Evolutionary conservation across 2,329 filamentous ascomycete species (phyloP), one percentile per base, ranked within the genome.

Genomic region (Pseudocercospora cruenta): DNA sequence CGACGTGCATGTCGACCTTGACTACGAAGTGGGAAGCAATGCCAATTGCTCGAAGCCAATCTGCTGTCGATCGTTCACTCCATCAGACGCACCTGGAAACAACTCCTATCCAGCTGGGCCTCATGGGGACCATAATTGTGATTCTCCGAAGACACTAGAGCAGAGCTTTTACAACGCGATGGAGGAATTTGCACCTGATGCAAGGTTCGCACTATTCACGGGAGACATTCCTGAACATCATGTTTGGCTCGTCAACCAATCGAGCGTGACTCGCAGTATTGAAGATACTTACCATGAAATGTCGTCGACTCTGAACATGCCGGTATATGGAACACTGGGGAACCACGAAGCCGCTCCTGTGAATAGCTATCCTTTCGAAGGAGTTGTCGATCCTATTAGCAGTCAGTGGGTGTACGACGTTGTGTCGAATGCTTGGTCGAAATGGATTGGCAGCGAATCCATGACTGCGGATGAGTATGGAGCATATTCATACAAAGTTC

Each of bases 1-100:
- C 12, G 87, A 89, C 68, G 85, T 87, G 49, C 87, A 88, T 65
- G 78, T 88, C 61, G 86, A 89, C 68, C 82, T 81, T 5, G 78
- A 81, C 10, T 89, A 89, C 72, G 80, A 81, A 24, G 75, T 80
- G 1, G 87, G 86, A 0, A 80, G 84, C 6, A 87, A 81, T 71
- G 80, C 83, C 22, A 80, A 86, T 66, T 89, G 87, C 75, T 81
- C 81, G 28, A 86, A 87, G 73, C 85, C 85, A 1, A 85, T 88
- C 63, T 89, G 87, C 75, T 89, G 87, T 76, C 82, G 86, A 72
- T 75, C 81, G 1, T 87, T 85, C 69, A 81, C 80, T 0, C 72
- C 80, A 1, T 75, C 71, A 1, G 83, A 87, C 68, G 78, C 79
- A 6, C 83, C 84, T 1, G 85, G 83, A 0, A 80, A 80, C n/a